Conservation (phyloP, 1,139 yeast genomes). For the Pichia inconspicua region DNA sequence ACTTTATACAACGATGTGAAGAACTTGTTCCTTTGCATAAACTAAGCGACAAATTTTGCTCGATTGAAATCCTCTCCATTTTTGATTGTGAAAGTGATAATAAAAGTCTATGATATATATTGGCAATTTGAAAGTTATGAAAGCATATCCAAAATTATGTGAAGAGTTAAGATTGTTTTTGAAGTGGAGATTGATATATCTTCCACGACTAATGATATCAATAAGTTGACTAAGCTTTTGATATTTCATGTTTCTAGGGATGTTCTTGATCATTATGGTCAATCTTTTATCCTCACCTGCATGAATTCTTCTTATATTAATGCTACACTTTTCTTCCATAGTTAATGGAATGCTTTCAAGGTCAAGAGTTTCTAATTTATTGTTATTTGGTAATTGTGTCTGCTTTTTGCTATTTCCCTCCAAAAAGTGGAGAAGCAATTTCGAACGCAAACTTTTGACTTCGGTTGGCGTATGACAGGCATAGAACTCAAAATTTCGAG, state of each 20-base stretch:
- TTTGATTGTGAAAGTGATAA: slow-evolving; percentile 37
- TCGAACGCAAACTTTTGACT: not conserved
- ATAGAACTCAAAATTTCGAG: not conserved
- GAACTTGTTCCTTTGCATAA: slow-evolving; percentile 42
- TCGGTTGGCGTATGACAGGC: not conserved
- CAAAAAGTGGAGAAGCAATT: slow-evolving; percentile 1
- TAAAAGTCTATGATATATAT: slow-evolving; percentile 38
- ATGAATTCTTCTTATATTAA: slow-evolving; percentile 25
- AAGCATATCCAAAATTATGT: slow-evolving; percentile 49
- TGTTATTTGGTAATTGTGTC: too few relatives aligned
- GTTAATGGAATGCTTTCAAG: slow-evolving; percentile 4
- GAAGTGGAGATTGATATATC: slow-evolving; percentile 48
- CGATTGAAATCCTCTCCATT: slow-evolving; percentile 40
- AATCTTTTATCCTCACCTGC: slow-evolving; percentile 37
- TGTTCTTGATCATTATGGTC: slow-evolving; percentile 44
- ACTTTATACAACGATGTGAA: too few relatives aligned
- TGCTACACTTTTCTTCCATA: slow-evolving; percentile 16
- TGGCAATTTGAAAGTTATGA: slow-evolving; percentile 40
- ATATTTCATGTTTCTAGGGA: slow-evolving; percentile 43
- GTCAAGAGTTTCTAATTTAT: slow-evolving; percentile 1
- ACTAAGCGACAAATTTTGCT: slow-evolving; percentile 43
- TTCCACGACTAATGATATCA: slow-evolving; percentile 38
- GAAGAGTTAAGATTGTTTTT: slow-evolving; percentile 43
- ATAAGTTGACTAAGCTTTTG: slow-evolving; percentile 37
- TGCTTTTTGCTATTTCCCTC: too few relatives aligned